Base-by-base conservation (phyloP, 2,329 filamentous ascomycete species). In the Fusarium papillatum region DNA sequence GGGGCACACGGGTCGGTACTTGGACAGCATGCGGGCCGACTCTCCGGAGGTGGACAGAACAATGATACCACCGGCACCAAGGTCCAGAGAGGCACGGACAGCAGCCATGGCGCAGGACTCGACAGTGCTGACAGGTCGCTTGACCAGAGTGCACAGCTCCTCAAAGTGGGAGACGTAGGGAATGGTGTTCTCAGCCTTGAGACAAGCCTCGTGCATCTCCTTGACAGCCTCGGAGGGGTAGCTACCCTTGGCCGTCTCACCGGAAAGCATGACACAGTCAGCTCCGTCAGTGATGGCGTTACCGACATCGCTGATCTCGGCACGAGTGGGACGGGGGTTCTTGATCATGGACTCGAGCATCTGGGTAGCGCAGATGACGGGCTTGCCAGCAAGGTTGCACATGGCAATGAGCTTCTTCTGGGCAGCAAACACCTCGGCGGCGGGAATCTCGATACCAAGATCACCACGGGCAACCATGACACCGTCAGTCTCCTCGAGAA, bases 331-430 rank as follows among this genome's bases (percentile, higher is more conserved):
- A 76, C 97, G 95, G 79, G 97, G 97, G 90, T 99, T 99, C 91
- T 98, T 98, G 87, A 98, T 99, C 97, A 99, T 99, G 77, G 95
- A 98, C 92, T 99, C 97, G 80, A 99, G 92, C 97, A 99, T 99
- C 90, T 99, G 97, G 48, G 97, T 99, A 72, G 97, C 97, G 87
- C 96, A 98, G 85, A 99, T 98, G 85, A 96, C 96, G 79, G 97
- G 97, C 92, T 99, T 99, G 87, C 97, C 97, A 80, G 95, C 96
- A 84, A 98, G 93, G 90, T 99, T 99, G 93, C 97, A 99, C 93
- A 98, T 98, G 87, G 97, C 96, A 87, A 99, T 99, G 92, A 99
- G 96, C 95, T 99, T 99, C 94, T 99, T 99, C 91, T 99, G 97
- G 69, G 97, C 97, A 80, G 98, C 95, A 87, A 99, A 99, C 79